Percentiles rank a stretch among this genome's conserved stretches.
These are phyloP conservation scores for Solanum hybrid DNA, from an alignment of 305 asterid genomes.

Conservation along the genomic window DNA sequence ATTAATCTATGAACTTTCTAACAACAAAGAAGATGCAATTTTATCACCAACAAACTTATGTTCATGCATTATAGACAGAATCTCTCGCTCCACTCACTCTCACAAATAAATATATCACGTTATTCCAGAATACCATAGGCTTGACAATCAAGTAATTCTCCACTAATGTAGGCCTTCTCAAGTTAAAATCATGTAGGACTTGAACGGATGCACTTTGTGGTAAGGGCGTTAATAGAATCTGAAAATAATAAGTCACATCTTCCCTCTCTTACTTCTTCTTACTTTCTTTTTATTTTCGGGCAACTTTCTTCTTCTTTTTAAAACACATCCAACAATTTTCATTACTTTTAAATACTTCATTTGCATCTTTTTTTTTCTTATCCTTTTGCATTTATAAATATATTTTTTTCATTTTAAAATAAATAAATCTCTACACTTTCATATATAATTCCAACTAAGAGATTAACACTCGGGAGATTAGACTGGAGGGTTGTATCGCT, in stretches of 20 bases:
- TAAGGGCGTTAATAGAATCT: not conserved
- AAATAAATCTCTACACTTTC: not conserved
- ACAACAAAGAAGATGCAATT: not conserved
- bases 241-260: not conserved
- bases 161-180: not conserved
- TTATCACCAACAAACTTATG: not conserved
- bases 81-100: not conserved
- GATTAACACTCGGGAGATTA: not conserved
- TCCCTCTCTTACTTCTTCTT: not conserved
- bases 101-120: not conserved
- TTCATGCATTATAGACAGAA: not conserved
- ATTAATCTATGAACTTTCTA: not conserved
- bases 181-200: not conserved
- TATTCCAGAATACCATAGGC: not conserved
- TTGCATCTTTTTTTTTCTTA: not conserved
- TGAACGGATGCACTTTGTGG: not conserved
- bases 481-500: not conserved
- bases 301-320: not conserved
- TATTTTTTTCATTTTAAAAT: too few relatives aligned
- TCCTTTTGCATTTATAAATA: not conserved
- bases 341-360: not conserved
- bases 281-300: too few relatives aligned
- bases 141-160: not conserved
- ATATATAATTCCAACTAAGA: not conserved
- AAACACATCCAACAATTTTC: not conserved